Evolutionary conservation across 371 early-diverging fungal species (phyloP), one percentile per base, ranked within the genome.

Genomic region (Mucor sp.): DNA sequence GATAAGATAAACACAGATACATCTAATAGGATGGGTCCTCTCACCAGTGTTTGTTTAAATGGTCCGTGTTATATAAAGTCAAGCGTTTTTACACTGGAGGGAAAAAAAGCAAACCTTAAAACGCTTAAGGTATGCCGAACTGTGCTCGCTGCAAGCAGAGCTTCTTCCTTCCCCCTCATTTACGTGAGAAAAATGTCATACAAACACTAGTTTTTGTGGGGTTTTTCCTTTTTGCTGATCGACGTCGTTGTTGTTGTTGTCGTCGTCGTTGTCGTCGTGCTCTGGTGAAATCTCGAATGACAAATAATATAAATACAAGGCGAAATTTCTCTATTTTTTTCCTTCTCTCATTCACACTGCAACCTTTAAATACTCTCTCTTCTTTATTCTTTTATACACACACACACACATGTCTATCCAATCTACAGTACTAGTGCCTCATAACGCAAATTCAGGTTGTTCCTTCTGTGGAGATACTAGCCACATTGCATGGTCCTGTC

Each of bases 401-500:
- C 1, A 37, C 44, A 6, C 19, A 19, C 44, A 44, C 4, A 44
- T 44, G 44, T 17, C 44, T 44, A 44, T 19, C 8, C 44, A 44
- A 44, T 44, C 44, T 44, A 44, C 44, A n/a, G 19, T 7, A 19
- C n/a, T 44, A 27, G 47, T 59, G 6, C 53, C 55, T 44, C 65
- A 65, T 28, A 58, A 64, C 35, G 11, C 25, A 15, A 62, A 65
- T 41, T 65, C 77, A 14, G 67, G 70, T 37, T 80, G 80, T 37
- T 75, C 80, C 15, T 80, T 67, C 62, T 80, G 80, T 58, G 76
- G 74, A 65, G 56, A 64, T 1, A n/a, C 35, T 39, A 76, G 71
- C 23, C 78, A 78, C 65, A 75, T 77, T 60, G 79, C 79, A 41
- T 82, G 78, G 80, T 78, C 78, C 25, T 82, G 82, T 59, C 82